Base-by-base conservation (phyloP, 129 eudicot species). In the Tanacetum coccineum region DNA sequence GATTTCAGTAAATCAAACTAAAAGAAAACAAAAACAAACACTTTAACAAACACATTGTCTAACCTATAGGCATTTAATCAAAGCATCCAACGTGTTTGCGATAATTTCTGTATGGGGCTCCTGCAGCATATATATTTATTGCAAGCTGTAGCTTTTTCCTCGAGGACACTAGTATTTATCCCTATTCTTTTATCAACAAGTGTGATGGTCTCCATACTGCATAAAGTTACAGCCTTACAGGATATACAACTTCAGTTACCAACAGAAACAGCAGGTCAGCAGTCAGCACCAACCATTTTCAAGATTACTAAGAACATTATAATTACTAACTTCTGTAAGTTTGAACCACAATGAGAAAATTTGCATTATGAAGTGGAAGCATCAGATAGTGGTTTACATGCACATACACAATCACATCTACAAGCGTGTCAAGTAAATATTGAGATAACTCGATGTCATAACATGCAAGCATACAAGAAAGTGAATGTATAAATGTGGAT, bases 171-270 rank as follows among this genome's bases (percentile, higher is more conserved):
- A 32, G 99, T 94, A 76, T 89, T 94, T 60, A 94, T 94, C 30
- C 95, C 99, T 21, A 94, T 94, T 80, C 99, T 84, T 77, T 94
- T 89, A 79, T 94, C 99, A 10, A 95, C 99, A 60, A 94, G 86
- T 26, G 99, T 94, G 53, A 94, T 94, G 59, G 99, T 94, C 83
- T 94, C 99, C 95, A 94, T 94, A 78, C 99, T 94, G 87, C 87
- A 81, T 60, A 30, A 30, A 30, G 39, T 30, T 30, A 30, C 39
- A 30, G n/a, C n/a, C n/a, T n/a, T n/a, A n/a, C n/a, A n/a, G 30
- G 44, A 25, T 63, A 22, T 55, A 68, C 25, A 66, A 30, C 45
- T 51, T 55, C 70, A 44, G 18, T 25, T 68, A 74, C 19, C 52
- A 67, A 45, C 28, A 25, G 28, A 25, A 25, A 74, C 26, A 53